Evolutionary conservation across 768 basidiomycete genomes (phyloP).

Genomic region (Leccinellum albellum): DNA sequence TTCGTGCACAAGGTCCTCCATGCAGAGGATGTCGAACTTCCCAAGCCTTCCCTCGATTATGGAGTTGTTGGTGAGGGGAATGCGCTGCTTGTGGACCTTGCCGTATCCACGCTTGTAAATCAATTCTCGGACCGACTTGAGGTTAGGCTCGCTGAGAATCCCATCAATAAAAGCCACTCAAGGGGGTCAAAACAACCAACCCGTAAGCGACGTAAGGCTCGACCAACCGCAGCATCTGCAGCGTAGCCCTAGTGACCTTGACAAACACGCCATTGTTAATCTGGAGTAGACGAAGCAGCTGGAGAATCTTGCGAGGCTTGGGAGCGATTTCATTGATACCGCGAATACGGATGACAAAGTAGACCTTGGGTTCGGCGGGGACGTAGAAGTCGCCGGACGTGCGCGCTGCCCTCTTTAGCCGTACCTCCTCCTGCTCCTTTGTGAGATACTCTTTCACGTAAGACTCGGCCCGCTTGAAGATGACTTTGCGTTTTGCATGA

Average conservation of each 20-base stretch:
- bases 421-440: conserved; percentile 95
- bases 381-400: conserved; percentile 96
- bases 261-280: conserved; percentile 99
- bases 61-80: conserved; percentile 90
- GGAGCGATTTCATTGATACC: conserved; percentile 99
- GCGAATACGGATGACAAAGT: conserved; percentile 96
- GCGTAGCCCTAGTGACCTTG: conserved; percentile 93
- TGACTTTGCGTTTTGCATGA: conserved; percentile 90
- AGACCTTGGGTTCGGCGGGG: conserved; percentile 92
- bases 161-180: conserved; percentile 1
- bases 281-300: conserved; percentile 96
- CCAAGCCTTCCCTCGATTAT: conserved; percentile 90
- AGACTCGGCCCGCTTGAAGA: conserved; percentile 98
- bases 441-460: conserved; percentile 95
- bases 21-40: conserved; percentile 92
- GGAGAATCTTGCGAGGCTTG: conserved; percentile 98
- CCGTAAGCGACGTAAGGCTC: conserved; percentile 98
- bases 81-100: conserved; percentile 96
- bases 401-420: conserved; percentile 90
- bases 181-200: conserved; percentile 39
- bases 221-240: conserved; percentile 96
- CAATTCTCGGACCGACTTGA: conserved; percentile 94
- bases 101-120: conserved; percentile 99
- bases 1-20: conserved; percentile 97
- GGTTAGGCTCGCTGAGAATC: conserved; percentile 77